Base-by-base conservation (phyloP, 345 rosid genomes). In the Cochlearia excelsa region DNA sequence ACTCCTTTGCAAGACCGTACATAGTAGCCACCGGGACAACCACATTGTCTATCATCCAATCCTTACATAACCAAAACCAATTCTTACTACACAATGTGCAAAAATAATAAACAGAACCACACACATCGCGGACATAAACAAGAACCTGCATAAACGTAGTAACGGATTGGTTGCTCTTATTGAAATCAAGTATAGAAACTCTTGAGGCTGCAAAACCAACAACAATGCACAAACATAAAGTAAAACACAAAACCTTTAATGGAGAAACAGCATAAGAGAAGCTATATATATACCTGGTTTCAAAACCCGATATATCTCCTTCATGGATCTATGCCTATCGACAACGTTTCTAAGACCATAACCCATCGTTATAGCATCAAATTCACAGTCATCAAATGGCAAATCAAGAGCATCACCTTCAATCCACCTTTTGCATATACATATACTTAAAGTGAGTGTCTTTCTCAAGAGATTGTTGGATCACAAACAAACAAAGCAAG, bases 301-400 rank as follows among this genome's bases (percentile, higher is more conserved):
- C 56, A 89, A 48, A 51, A 89, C 85, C 61, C 97, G 83, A 58
- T 77, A 75, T 46, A 84, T 83, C 79, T 87, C 95, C 31, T 26
- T 64, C 85, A 83, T 74, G 53, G 86, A 83, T 72, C 79, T 76
- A 33, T 10, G 49, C 67, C 71, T 89, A 69, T 93, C 84, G 10
- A 85, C 64, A 66, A 85, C 84, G 59, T 93, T 86, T 49, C 95
- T 65, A 6, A 93, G 77, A 56, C 95, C 97, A 69, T 86, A 93
- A 61, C 95, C 94, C 81, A 93, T 79, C 1, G 99, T 85, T 39
- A 88, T 80, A 34, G 90, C 95, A 74, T 89, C 87, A 61, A 89
- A 89, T 59, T 51, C 47, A 66, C 83, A 70, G 66, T 85, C 84
- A 52, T 79, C 63, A 78, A 82, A 87, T 1, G 91, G 95, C 75